Evolutionary conservation across 768 basidiomycete species (phyloP).

Genomic region (Boletales sp.): DNA sequence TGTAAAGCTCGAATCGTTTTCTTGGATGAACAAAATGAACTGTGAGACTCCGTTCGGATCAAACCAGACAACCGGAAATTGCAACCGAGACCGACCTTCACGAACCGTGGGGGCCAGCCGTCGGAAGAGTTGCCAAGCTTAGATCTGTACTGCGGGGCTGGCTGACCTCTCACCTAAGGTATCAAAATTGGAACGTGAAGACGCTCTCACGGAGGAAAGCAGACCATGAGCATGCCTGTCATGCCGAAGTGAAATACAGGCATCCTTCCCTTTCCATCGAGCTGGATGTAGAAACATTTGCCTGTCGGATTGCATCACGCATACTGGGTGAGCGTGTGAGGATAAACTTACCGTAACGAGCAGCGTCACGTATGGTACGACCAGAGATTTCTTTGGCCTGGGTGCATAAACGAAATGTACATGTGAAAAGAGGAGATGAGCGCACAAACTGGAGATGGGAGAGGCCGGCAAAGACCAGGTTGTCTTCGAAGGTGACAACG

Average conservation of each 20-base stretch:
- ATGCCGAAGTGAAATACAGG: constrained; percentile 82
- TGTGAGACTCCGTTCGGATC: constrained; percentile 17
- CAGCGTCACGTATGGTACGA: constrained; percentile 43
- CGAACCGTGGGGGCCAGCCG: constrained; percentile 64
- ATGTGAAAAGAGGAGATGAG: not conserved
- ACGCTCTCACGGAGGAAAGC: not conserved
- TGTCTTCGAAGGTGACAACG: constrained; percentile 59
- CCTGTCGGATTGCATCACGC: constrained; percentile 31
- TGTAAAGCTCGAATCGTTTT: constrained; percentile 30
- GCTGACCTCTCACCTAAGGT: constrained; percentile 44
- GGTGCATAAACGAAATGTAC: not conserved
- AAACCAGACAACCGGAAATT: too few species aligned
- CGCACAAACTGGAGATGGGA: constrained; percentile 62
- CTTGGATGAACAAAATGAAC: constrained; percentile 63
- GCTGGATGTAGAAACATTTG: constrained; percentile 63
- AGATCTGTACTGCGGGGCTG: constrained; percentile 48
- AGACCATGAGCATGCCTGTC: constrained; percentile 78
- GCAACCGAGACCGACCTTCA: constrained; percentile 43
- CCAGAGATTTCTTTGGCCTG: constrained; percentile 55
- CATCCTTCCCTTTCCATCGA: constrained; percentile 56
- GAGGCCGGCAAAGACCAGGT: constrained; percentile 58
- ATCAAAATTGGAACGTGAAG: not conserved
- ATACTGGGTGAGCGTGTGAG: not conserved
- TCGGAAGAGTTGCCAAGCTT: constrained; percentile 37
- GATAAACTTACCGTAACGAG: constrained; percentile 47